Percentiles rank a stretch among this genome's conserved stretches.
Evolutionary conservation across 441 rosid species (phyloP).

Genomic region (Codiaeum variegatum): DNA sequence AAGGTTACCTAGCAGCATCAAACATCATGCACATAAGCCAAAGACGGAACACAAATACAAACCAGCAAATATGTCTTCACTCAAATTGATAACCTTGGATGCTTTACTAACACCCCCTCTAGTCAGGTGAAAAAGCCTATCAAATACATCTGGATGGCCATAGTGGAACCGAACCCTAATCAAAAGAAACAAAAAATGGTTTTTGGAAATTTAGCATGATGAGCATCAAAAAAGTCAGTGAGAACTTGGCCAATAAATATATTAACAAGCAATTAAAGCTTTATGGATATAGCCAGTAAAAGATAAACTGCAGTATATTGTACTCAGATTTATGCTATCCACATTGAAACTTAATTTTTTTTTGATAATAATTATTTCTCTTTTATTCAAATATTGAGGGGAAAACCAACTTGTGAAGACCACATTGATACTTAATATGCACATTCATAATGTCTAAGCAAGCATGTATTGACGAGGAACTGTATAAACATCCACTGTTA

Average conservation of each 20-base stretch:
- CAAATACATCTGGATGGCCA: constrained; percentile 99
- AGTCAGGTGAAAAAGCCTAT: constrained; percentile 92
- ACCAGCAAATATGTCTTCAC: constrained; percentile 99
- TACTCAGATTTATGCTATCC: too few species aligned
- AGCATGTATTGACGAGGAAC: background rate
- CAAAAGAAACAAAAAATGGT: constrained; percentile 16
- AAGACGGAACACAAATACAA: constrained; percentile 14
- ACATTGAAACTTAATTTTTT: too few species aligned
- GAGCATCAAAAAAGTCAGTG: background rate
- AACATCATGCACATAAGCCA: background rate
- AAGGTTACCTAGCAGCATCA: constrained; percentile 17
- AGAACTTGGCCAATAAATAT: background rate
- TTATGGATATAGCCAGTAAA: background rate
- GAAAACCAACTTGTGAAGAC: too few species aligned
- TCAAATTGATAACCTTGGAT: constrained; percentile 90
- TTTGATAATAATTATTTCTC: too few species aligned
- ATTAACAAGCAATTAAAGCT: background rate
- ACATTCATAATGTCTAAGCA: background rate
- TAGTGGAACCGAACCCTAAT: constrained; percentile 98
- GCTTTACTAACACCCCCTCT: constrained; percentile 99
- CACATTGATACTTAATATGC: too few species aligned
- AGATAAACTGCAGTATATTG: background rate
- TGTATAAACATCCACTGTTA: background rate
- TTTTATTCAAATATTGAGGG: too few species aligned
- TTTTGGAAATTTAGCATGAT: constrained; percentile 1